phyloP scores from a whole-genome alignment of 2,329 filamentous ascomycete species.

The Fusarium sp. region DNA sequence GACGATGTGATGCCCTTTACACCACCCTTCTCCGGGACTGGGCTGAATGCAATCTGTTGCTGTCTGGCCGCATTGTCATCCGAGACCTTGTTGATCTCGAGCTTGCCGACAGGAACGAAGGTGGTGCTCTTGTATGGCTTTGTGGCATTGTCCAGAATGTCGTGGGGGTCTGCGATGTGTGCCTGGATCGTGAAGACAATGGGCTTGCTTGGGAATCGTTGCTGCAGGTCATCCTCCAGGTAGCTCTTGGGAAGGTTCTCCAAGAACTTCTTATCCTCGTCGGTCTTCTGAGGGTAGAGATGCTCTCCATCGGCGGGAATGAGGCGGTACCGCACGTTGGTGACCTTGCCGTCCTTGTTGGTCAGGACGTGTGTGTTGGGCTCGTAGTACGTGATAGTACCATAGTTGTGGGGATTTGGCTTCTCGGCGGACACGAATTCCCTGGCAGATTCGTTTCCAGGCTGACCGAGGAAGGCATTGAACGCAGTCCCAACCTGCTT shows the following conservation, averaged over 20 bases:
- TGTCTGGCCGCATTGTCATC: constrained; percentile 9
- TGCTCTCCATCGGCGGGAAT: constrained; percentile 10
- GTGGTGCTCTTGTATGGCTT: constrained; percentile 9
- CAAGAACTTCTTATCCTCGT: background rate
- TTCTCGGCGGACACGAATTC: constrained; percentile 16
- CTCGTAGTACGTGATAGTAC: constrained; percentile 27
- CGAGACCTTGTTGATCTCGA: constrained; percentile 25
- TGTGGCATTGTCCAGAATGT: background rate
- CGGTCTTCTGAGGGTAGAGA: constrained; percentile 9
- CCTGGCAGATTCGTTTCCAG: background rate
- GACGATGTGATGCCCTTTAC: constrained; percentile 19
- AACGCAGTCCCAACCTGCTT: background rate
- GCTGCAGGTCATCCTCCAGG: constrained; percentile 12
- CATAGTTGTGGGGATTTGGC: constrained; percentile 25
- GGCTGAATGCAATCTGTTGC: constrained; percentile 12
- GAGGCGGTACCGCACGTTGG: constrained; percentile 23
- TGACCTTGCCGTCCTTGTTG: constrained; percentile 11
- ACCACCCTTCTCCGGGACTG: constrained; percentile 14
- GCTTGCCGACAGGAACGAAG: background rate
- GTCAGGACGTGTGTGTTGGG: constrained; percentile 25
- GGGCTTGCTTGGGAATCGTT: constrained; percentile 22
- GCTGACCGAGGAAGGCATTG: background rate
- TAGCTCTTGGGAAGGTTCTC: constrained; percentile 8
- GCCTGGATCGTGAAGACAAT: constrained; percentile 23
- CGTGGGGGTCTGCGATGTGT: constrained; percentile 15